Base-by-base conservation (phyloP, 139 green algal species). In the Astrephomene gubernaculifera region DNA sequence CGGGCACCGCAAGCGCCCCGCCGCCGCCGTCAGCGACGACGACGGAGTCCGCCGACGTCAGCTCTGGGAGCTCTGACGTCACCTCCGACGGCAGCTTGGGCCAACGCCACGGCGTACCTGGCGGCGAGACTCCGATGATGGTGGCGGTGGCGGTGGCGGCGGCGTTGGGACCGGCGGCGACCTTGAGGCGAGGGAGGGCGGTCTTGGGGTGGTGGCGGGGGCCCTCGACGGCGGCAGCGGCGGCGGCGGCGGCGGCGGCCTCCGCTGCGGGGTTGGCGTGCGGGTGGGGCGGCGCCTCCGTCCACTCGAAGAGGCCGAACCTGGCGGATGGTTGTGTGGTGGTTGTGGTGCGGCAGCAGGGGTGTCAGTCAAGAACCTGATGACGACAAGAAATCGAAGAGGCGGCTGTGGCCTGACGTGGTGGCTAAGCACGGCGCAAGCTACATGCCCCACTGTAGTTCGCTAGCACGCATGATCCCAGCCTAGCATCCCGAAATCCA, bases 301-400 rank as follows among this genome's bases (percentile, higher is more conserved):
- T 74, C 86, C 86, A 90, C 72, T 87, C 86, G 39, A 76, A 90
- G 53, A 90, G 80, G 24, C 86, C 86, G 79, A 90, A 90, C 81
- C 67, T 79, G 53, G 27, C 17, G 33, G 24, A 35, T 14, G 63
- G n/a, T n/a, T n/a, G n/a, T n/a, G n/a, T n/a, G n/a, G n/a, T n/a
- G n/a, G n/a, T n/a, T n/a, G n/a, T n/a, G n/a, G n/a, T n/a, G n/a
- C n/a, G n/a, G n/a, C n/a, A n/a, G n/a, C n/a, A n/a, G n/a, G n/a
- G n/a, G n/a, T n/a, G n/a, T n/a, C n/a, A n/a, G n/a, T n/a, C n/a
- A n/a, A n/a, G n/a, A n/a, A n/a, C n/a, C n/a, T n/a, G n/a, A n/a
- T n/a, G n/a, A n/a, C n/a, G n/a, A n/a, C n/a, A n/a, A n/a, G n/a
- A n/a, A n/a, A n/a, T n/a, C n/a, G n/a, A n/a, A n/a, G n/a, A n/a